phyloP scores from a whole-genome alignment of 768 basidiomycete species.

The Clitopilus passeckerianus region DNA sequence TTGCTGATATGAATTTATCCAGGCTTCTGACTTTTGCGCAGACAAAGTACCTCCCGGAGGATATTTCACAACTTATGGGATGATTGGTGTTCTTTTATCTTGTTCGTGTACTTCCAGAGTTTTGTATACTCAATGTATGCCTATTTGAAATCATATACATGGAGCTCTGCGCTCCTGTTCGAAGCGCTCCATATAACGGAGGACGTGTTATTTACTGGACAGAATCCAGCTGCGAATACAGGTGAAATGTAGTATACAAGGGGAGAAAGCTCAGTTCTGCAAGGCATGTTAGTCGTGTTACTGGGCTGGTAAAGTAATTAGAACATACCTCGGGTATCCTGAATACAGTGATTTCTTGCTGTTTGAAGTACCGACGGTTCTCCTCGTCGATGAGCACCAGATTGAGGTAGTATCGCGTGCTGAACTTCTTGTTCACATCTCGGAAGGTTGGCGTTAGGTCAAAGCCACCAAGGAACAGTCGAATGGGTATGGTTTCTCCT shows the following conservation, averaged over 20 bases:
- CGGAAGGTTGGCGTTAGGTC: constrained; percentile 98
- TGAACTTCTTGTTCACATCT: constrained; percentile 99
- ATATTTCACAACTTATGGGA: constrained; percentile 91
- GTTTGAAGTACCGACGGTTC: constrained; percentile 96
- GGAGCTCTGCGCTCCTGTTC: too few relatives aligned
- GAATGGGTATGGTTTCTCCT: constrained; percentile 98
- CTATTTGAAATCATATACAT: too few relatives aligned
- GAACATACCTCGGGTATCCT: constrained; percentile 77
- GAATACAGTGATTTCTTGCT: constrained; percentile 92
- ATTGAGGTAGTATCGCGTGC: constrained; percentile 94
- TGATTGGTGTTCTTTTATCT: constrained; percentile 20
- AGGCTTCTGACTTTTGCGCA: constrained; percentile 95
- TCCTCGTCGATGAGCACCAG: constrained; percentile 97
- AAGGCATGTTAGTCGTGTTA: background rate
- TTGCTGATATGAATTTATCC: background rate
- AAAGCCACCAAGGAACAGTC: constrained; percentile 96
- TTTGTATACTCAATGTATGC: background rate
- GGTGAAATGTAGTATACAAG: background rate
- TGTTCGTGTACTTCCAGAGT: background rate
- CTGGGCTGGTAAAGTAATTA: background rate
- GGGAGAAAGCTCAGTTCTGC: background rate
- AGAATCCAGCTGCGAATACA: background rate
- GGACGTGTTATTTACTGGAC: too few relatives aligned
- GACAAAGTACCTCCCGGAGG: constrained; percentile 92
- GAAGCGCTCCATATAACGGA: too few relatives aligned